Base-by-base conservation (phyloP, 129 eudicot genomes). In the Erigeron canadensis region DNA sequence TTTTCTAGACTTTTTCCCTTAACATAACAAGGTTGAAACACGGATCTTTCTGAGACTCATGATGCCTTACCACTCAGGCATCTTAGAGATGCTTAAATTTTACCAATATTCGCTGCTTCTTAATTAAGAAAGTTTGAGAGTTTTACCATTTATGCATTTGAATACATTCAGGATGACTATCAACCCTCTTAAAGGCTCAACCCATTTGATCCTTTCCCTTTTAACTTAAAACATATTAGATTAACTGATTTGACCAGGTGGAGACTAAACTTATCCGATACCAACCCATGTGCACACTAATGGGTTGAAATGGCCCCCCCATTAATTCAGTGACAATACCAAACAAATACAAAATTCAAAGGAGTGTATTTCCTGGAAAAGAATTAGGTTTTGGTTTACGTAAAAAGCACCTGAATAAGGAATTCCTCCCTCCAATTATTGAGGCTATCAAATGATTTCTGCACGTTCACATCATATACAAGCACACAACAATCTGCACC, bases 401-500 rank as follows among this genome's bases (percentile, higher is more conserved):
- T 19, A 53, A n/a, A 22, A 22, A n/a, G 7, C 45, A 59, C 76
- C 59, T 71, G 76, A 28, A 58, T 71, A 43, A 71, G 67, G 45
- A 71, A 71, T 15, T 58, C 76, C n/a, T 71, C 76, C 43, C 67
- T 22, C 67, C 44, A 71, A 34, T 71, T 71, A 34, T 56, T 59
- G 17, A 71, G 76, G 23, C 44, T 43, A 71, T 58, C 67, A 8
- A 71, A 71, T 5, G 67, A 71, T 63, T 59, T 58, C 22, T 58
- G 41, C 55, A 71, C 75, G 9, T 71, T 71, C 16, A 71, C 75
- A 4, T 56, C 55, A 28, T 55, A 57, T 34, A 55, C 67, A 21
- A 71, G 66, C n/a, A 71, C 66, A 42, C 56, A 71, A 22, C 66
- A 71, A 71, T 71, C 67, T 21, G 65, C 75, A 8, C 75, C 75